Evolutionary conservation across 495 filamentous ascomycete species (phyloP).

Genomic region (Cryomyces minteri): DNA sequence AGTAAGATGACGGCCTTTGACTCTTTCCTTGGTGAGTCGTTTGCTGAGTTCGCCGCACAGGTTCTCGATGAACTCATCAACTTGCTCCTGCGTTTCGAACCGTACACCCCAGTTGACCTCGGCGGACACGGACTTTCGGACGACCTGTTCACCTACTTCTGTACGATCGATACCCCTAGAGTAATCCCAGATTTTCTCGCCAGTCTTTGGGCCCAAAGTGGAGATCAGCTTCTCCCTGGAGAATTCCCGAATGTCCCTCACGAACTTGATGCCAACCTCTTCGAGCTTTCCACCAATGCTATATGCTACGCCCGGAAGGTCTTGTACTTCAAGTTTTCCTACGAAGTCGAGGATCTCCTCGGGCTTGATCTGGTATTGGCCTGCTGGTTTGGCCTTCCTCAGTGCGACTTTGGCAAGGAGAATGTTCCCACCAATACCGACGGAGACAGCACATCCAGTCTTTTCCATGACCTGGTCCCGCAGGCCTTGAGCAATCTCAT

Average conservation of each 20-base stretch:
- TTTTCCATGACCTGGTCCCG: constrained; percentile 48
- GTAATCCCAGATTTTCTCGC: constrained; percentile 81
- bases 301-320: constrained; percentile 75
- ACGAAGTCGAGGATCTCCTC: constrained; percentile 63
- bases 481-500: constrained; percentile 48
- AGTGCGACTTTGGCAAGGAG: constrained; percentile 79
- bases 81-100: constrained; percentile 75
- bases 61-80: constrained; percentile 72
- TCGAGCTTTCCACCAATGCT: constrained; percentile 71
- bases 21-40: constrained; percentile 58
- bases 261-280: constrained; percentile 64
- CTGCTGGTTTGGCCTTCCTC: constrained; percentile 84
- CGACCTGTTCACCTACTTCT: constrained; percentile 67
- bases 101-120: constrained; percentile 98
- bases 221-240: constrained; percentile 56
- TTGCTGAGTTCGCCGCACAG: constrained; percentile 68
- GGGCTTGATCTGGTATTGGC: constrained; percentile 71
- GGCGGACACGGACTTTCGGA: constrained; percentile 81
- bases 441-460: constrained; percentile 73
- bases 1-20: constrained; percentile 73
- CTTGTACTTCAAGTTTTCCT: constrained; percentile 51
- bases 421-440: constrained; percentile 90
- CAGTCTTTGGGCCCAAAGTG: constrained; percentile 75
- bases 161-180: constrained; percentile 71
- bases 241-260: constrained; percentile 61